Conservation (phyloP, 257 asterid genomes). For the Cinchona pubescens region DNA sequence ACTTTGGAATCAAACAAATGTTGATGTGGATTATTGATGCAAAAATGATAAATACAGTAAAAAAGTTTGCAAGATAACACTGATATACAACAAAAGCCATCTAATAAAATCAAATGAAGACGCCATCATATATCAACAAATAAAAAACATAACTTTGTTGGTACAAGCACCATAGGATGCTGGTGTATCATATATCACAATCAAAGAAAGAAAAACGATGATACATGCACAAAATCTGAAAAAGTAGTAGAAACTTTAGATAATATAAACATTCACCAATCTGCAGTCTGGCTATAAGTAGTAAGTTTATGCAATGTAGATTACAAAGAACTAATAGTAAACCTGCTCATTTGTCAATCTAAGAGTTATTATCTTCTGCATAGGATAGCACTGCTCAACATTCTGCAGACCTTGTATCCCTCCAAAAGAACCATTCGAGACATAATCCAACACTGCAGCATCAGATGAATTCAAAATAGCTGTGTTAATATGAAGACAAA, state of each 20-base stretch:
- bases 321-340: slow-evolving; percentile 14
- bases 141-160: not conserved
- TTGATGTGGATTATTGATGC: not conserved
- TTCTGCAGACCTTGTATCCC: slow-evolving; percentile 58
- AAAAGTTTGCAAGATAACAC: not conserved
- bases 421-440: slow-evolving; percentile 61
- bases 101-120: not conserved
- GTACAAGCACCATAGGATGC: too few species aligned
- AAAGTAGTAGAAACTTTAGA: not conserved
- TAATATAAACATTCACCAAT: not conserved
- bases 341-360: slow-evolving; percentile 85
- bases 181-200: not conserved
- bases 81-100: not conserved
- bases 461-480: slow-evolving; percentile 6
- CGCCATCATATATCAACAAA: not conserved
- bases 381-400: slow-evolving; percentile 77
- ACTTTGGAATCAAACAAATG: slow-evolving; percentile 3
- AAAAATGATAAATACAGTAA: not conserved
- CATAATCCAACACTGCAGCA: slow-evolving; percentile 51
- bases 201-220: not conserved
- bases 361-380: slow-evolving; percentile 71
- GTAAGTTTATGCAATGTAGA: slow-evolving; percentile 2
- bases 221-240: not conserved
- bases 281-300: not conserved
- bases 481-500: not conserved